A percentile compares a stretch with the other conserved stretches of the same genome.
phyloP scores from a whole-genome alignment of 176 grass and related monocot genomes.

The Hyparrhenia diplandra region DNA sequence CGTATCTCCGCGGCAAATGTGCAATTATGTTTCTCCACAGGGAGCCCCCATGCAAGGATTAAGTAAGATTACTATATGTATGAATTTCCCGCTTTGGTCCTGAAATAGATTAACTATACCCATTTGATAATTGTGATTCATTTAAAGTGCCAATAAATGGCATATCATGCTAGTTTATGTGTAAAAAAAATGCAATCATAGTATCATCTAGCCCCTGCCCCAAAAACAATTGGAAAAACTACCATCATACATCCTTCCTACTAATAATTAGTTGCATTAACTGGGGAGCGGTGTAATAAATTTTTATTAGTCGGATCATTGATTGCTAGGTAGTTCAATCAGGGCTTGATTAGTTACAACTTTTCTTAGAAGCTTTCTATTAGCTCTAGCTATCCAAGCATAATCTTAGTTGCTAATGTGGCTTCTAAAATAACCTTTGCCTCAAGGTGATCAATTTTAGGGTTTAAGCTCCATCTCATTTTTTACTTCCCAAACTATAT shows the following conservation, averaged over 20 bases:
- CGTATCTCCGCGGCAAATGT: no score
- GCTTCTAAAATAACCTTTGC: neutral
- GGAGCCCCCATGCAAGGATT: neutral
- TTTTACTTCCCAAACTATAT: no score
- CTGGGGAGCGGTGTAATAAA: neutral
- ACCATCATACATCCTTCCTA: neutral
- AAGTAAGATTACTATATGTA: neutral
- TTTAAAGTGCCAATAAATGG: neutral
- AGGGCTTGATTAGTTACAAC: neutral
- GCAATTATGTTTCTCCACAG: neutral
- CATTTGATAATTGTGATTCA: neutral
- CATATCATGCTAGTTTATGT: neutral
- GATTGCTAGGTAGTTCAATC: neutral
- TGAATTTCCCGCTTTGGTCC: neutral
- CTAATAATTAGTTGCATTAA: neutral
- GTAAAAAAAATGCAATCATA: no score
- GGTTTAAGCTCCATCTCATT: no score
- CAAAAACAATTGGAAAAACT: neutral
- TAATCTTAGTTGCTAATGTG: neutral
- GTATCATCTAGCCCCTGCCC: no score
- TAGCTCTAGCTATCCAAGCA: neutral
- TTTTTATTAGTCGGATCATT: neutral
- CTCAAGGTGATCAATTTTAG: no score
- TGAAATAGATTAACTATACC: neutral
- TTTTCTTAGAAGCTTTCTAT: neutral